Percentiles rank a stretch among this genome's conserved stretches.
These are phyloP conservation scores for Cordyceps pruinosa DNA, from an alignment of 2,329 filamentous ascomycete genomes.

Conservation along the genomic window DNA sequence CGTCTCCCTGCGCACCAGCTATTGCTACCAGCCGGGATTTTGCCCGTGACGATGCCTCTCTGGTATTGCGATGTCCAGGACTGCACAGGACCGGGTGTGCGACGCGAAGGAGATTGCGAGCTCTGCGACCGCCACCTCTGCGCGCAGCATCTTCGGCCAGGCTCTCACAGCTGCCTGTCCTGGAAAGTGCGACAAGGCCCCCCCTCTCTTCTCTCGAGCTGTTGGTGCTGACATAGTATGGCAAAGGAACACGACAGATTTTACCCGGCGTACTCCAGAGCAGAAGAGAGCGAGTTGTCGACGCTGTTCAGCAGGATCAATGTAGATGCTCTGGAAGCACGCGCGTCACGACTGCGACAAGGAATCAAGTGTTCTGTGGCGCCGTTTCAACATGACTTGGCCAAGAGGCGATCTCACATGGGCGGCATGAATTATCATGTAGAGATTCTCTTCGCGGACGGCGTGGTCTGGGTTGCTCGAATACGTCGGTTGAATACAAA, in stretches of 20 bases:
- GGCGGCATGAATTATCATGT: conserved; percentile 39
- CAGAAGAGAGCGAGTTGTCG: conserved; percentile 29
- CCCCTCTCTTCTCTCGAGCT: neutral
- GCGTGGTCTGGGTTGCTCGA: conserved; percentile 34
- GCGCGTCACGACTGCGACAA: conserved; percentile 28
- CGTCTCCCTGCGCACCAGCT: neutral
- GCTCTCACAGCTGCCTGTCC: conserved; percentile 28
- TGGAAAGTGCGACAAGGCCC: conserved; percentile 31
- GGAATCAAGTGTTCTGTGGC: conserved; percentile 29
- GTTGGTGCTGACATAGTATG: neutral
- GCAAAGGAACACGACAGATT: conserved; percentile 30
- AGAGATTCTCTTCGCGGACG: conserved; percentile 35
- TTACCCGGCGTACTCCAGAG: conserved; percentile 24
- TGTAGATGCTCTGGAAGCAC: conserved; percentile 27
- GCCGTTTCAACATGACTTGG: conserved; percentile 28
- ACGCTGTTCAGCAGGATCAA: conserved; percentile 30
- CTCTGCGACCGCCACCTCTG: conserved; percentile 34
- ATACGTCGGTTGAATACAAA: conserved; percentile 33
- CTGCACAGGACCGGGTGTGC: conserved; percentile 27
- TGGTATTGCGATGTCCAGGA: conserved; percentile 27
- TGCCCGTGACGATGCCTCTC: conserved; percentile 20
- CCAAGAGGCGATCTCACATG: conserved; percentile 31
- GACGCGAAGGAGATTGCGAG: conserved; percentile 29
- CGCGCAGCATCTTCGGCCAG: conserved; percentile 24
- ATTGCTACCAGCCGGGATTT: neutral